These are phyloP conservation scores for Phytophthora capsici DNA, from an alignment of 352 stramenopile species.

Conservation along the genomic window DNA sequence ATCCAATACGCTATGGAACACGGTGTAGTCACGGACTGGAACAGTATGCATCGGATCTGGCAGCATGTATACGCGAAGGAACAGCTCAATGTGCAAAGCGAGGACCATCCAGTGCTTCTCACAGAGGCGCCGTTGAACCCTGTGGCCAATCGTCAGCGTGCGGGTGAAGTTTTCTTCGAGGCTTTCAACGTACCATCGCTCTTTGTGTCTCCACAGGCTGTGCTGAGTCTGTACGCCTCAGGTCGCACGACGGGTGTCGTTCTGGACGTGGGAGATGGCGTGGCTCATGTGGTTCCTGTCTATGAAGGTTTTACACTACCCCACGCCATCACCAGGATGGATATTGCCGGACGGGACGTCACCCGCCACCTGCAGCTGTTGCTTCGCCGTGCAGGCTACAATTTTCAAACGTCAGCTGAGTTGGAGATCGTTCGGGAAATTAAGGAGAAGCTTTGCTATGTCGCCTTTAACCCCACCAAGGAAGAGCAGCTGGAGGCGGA, in stretches of 20 bases:
- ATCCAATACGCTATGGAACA: constrained; percentile 90
- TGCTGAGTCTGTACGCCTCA: constrained; percentile 90
- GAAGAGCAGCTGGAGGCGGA: constrained; percentile 84
- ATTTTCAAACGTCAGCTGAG: constrained; percentile 91
- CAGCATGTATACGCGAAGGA: constrained; percentile 91
- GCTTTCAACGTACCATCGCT: constrained; percentile 88
- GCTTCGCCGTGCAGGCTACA: constrained; percentile 79
- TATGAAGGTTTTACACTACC: constrained; percentile 86
- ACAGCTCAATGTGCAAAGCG: constrained; percentile 87
- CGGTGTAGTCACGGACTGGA: constrained; percentile 87
- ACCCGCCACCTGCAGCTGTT: constrained; percentile 81
- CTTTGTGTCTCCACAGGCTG: constrained; percentile 84
- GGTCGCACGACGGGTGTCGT: constrained; percentile 88
- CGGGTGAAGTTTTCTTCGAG: constrained; percentile 88
- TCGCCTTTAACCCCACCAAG: constrained; percentile 85
- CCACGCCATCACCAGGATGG: constrained; percentile 82
- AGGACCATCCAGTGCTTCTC: constrained; percentile 86
- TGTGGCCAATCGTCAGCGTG: constrained; percentile 75
- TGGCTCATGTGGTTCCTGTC: constrained; percentile 87
- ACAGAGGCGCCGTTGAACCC: constrained; percentile 86
- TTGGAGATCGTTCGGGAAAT: constrained; percentile 89
- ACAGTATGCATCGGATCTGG: constrained; percentile 90
- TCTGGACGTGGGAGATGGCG: constrained; percentile 89
- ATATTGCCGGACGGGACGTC: constrained; percentile 87
- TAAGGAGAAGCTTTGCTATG: constrained; percentile 90